Conservation (phyloP, 2,329 filamentous ascomycete genomes). For the Pseudogymnoascus sp. region DNA sequence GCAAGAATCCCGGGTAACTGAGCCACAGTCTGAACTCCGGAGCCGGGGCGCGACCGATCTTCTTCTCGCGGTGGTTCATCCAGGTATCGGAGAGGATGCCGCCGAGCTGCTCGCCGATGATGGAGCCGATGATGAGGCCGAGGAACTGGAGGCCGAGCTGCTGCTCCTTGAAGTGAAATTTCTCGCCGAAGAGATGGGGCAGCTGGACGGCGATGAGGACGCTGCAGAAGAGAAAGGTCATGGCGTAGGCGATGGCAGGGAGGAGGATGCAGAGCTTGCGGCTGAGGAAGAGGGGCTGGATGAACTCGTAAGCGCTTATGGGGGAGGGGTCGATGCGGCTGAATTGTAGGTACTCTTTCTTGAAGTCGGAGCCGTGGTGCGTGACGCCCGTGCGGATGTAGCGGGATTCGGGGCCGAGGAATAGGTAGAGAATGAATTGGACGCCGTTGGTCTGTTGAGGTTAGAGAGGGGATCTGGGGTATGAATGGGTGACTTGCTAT, state of each 20-base stretch:
- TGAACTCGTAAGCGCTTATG: slow-evolving; percentile 40
- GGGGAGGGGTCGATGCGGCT: slow-evolving; percentile 45
- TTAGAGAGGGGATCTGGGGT: not conserved
- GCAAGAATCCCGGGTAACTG: slow-evolving; percentile 42
- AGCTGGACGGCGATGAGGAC: slow-evolving; percentile 50
- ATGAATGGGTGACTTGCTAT: slow-evolving; percentile 33
- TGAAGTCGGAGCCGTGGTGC: slow-evolving; percentile 20
- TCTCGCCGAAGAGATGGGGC: slow-evolving; percentile 46
- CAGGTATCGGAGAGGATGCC: slow-evolving; percentile 45
- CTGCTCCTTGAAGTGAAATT: slow-evolving; percentile 48
- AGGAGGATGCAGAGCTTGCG: slow-evolving; percentile 40
- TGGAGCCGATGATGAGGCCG: slow-evolving; percentile 46
- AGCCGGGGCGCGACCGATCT: slow-evolving; percentile 25
- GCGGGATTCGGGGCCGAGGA: slow-evolving; percentile 46
- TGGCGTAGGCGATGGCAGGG: slow-evolving; percentile 44
- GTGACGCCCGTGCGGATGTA: slow-evolving; percentile 33
- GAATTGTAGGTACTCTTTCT: slow-evolving; percentile 32
- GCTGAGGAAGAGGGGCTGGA: slow-evolving; percentile 39
- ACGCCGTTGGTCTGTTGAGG: slow-evolving; percentile 41
- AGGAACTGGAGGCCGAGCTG: slow-evolving; percentile 51
- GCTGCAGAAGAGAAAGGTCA: slow-evolving; percentile 47
- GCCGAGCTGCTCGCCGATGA: slow-evolving; percentile 50
- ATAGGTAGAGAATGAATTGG: slow-evolving; percentile 48
- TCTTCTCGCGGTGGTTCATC: slow-evolving; percentile 36
- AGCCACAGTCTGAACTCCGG: slow-evolving; percentile 51